phyloP scores from a whole-genome alignment of 106 monocot species.

The Dendrobium catenatum region DNA sequence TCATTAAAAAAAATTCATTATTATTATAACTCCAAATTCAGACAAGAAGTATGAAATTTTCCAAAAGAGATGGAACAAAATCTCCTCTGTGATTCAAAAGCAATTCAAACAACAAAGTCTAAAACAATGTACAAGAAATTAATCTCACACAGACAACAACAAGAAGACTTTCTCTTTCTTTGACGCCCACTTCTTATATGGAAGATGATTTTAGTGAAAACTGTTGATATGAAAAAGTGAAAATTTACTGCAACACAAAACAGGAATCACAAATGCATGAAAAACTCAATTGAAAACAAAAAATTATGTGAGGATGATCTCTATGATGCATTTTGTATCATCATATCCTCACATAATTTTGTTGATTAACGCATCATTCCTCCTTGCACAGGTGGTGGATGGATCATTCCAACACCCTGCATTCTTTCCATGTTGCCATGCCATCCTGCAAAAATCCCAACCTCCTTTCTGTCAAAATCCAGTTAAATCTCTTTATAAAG shows the following conservation, averaged over 20 bases:
- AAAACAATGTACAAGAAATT: neutral
- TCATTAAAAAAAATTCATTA: neutral
- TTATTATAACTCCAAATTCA: neutral
- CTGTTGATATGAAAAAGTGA: neutral
- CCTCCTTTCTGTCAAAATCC: neutral
- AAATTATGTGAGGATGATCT: neutral
- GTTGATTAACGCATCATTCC: slow-evolving; percentile 18
- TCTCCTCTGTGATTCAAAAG: neutral
- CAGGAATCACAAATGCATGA: neutral
- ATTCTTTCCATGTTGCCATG: slow-evolving; percentile 23
- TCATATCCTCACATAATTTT: neutral
- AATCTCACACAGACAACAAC: neutral
- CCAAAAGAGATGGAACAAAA: neutral
- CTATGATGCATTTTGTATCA: too few relatives aligned
- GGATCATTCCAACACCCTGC: neutral
- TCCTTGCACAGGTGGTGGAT: slow-evolving; percentile 11
- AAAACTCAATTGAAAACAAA: neutral
- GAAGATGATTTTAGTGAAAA: neutral
- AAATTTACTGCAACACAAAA: neutral
- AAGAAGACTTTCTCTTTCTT: neutral
- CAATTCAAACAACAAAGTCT: neutral
- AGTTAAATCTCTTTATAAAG: too few relatives aligned
- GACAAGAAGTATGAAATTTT: neutral
- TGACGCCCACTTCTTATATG: too few relatives aligned
- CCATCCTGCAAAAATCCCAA: slow-evolving; percentile 16